Percentiles rank a stretch among this genome's conserved stretches.
Evolutionary conservation across 2,329 filamentous ascomycete species (phyloP).

Genomic region (Coleophoma eucalyptorum): DNA sequence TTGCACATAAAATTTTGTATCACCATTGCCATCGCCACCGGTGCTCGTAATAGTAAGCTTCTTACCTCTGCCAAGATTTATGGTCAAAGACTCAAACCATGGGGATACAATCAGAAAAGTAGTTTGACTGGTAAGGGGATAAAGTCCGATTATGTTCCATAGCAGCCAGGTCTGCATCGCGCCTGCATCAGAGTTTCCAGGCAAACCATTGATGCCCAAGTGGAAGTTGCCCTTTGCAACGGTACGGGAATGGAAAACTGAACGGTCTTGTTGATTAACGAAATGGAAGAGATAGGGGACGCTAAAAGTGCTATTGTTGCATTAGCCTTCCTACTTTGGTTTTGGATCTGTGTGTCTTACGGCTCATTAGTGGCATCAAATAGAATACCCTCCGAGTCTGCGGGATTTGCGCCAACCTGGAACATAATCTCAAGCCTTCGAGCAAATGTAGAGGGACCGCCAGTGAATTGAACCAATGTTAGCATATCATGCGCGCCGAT

Average conservation of each 20-base stretch:
- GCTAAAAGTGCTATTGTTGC: too few species aligned
- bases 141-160: constrained; percentile 66
- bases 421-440: constrained; percentile 39
- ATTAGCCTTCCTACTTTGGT: constrained; percentile 30
- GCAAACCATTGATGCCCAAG: constrained; percentile 36
- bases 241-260: constrained; percentile 28
- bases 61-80: constrained; percentile 44
- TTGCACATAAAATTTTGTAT: constrained; percentile 66
- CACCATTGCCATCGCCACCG: too few species aligned
- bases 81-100: constrained; percentile 56
- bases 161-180: constrained; percentile 69
- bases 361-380: constrained; percentile 27
- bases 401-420: not conserved
- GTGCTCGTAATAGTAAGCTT: constrained; percentile 3
- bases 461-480: constrained; percentile 45
- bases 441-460: constrained; percentile 48
- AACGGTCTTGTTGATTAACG: constrained; percentile 31
- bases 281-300: constrained; percentile 51
- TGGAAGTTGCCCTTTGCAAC: constrained; percentile 35
- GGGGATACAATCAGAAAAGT: constrained; percentile 63
- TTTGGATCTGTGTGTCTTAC: constrained; percentile 60
- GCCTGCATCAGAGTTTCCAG: constrained; percentile 66
- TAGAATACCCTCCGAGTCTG: too few species aligned
- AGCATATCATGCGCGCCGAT: constrained; percentile 55
- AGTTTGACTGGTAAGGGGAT: constrained; percentile 64